These are phyloP conservation scores for Maudiozyma serrabonitensis DNA, from an alignment of 805 yeast species.

Conservation along the genomic window DNA sequence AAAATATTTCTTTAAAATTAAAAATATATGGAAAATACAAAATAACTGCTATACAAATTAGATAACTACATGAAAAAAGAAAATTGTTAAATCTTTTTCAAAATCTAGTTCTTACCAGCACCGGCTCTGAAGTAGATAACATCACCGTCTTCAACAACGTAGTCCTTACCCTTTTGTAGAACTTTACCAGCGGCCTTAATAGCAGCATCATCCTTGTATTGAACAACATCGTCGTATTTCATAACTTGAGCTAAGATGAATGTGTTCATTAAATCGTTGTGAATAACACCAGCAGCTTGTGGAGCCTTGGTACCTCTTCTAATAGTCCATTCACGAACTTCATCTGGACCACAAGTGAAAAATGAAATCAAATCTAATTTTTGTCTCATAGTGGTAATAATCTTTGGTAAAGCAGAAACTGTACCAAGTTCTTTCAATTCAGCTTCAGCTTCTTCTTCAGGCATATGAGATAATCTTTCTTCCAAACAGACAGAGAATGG, in stretches of 20 bases:
- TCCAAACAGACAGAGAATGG: constrained; percentile 91
- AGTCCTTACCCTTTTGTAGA: constrained; percentile 86
- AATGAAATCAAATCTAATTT: constrained; percentile 81
- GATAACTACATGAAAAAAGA: no score
- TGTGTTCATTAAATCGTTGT: constrained; percentile 88
- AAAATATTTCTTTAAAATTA: background rate
- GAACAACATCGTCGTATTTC: constrained; percentile 71
- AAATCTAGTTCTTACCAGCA: constrained; percentile 65
- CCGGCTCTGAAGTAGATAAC: constrained; percentile 88
- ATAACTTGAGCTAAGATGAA: constrained; percentile 91
- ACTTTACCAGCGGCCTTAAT: constrained; percentile 86
- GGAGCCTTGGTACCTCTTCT: constrained; percentile 90
- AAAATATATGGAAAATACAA: no score
- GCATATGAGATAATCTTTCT: constrained; percentile 81
- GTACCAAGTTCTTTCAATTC: constrained; percentile 70
- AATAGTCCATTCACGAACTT: constrained; percentile 97
- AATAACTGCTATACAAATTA: no score
- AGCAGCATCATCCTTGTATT: constrained; percentile 68
- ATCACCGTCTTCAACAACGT: constrained; percentile 92
- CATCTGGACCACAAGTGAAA: constrained; percentile 94
- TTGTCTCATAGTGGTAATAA: constrained; percentile 78
- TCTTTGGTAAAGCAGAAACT: constrained; percentile 73
- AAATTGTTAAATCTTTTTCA: background rate
- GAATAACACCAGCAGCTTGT: constrained; percentile 98
- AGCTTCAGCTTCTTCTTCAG: constrained; percentile 70